Percentiles rank a stretch among this genome's conserved stretches.
Evolutionary conservation across 2,329 filamentous ascomycete species (phyloP).

Genomic region (Pseudocercospora cruenta): DNA sequence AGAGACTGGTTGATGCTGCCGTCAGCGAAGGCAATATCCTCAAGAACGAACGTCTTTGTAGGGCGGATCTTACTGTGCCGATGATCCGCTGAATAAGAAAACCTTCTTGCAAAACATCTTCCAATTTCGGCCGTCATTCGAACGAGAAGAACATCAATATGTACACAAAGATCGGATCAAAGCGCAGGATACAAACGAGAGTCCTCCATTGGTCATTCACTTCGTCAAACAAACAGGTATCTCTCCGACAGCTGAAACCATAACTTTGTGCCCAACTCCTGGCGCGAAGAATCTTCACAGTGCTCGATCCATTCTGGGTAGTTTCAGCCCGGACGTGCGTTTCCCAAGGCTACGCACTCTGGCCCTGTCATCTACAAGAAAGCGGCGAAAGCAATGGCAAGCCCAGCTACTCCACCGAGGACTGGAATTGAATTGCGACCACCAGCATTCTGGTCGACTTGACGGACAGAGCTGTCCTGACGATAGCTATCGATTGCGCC

Average conservation of each 20-base stretch:
- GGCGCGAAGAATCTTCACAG: not conserved
- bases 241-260: not conserved
- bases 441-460: slow-evolving; percentile 8
- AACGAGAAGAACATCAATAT: not conserved
- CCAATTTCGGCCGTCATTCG: not conserved
- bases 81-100: not conserved
- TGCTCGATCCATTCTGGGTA: not conserved
- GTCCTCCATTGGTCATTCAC: not conserved
- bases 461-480: not conserved
- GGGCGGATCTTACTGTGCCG: not conserved
- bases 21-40: not conserved
- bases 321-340: not conserved
- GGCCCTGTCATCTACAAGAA: slow-evolving; percentile 1
- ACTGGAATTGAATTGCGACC: slow-evolving; percentile 12
- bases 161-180: not conserved
- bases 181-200: not conserved
- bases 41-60: not conserved
- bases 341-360: not conserved
- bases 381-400: slow-evolving; percentile 14
- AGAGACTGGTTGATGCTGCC: not conserved
- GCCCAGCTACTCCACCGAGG: slow-evolving; percentile 6
- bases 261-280: not conserved
- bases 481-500: not conserved
- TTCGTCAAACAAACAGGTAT: not conserved
- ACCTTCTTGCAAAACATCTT: not conserved